phyloP scores from a whole-genome alignment of 1,284 basidiomycete species.

The Rhizoctonia solani region DNA sequence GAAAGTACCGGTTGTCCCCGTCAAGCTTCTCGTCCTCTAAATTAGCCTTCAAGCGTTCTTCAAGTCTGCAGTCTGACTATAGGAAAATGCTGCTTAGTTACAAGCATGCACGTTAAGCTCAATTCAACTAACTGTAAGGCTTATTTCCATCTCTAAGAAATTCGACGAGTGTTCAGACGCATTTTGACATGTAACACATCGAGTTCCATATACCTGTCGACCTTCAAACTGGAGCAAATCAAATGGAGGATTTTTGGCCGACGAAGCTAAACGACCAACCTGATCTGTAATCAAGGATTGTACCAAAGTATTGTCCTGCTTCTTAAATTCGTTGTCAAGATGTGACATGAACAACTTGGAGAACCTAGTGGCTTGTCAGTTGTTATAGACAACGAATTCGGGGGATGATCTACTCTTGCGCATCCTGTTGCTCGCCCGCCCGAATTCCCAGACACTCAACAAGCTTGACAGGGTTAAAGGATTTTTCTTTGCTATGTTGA shows the following conservation, averaged over 20 bases:
- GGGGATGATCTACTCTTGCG: constrained; percentile 76
- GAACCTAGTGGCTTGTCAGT: constrained; percentile 59
- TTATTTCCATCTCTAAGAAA: constrained; percentile 87
- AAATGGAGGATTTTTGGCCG: too few species aligned
- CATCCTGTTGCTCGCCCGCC: constrained; percentile 88
- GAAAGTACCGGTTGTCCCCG: constrained; percentile 74
- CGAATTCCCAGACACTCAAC: constrained; percentile 80
- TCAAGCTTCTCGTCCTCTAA: constrained; percentile 71
- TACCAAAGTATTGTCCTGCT: constrained; percentile 63
- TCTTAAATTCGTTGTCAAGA: constrained; percentile 81
- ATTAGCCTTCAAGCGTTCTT: constrained; percentile 65
- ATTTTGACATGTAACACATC: constrained; percentile 69
- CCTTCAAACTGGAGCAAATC: constrained; percentile 78
- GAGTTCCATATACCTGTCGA: constrained; percentile 73
- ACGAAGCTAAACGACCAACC: too few species aligned
- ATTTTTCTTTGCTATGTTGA: constrained; percentile 66
- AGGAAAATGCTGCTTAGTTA: neutral
- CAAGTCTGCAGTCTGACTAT: constrained; percentile 71
- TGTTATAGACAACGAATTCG: neutral
- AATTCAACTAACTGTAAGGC: constrained; percentile 61
- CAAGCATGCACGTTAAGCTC: neutral
- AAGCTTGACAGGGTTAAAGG: constrained; percentile 80
- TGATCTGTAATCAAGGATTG: constrained; percentile 71
- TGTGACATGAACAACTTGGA: constrained; percentile 91
- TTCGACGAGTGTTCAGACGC: constrained; percentile 66